phyloP scores from a whole-genome alignment of 805 yeast species.

The Starmerella stigmatis region DNA sequence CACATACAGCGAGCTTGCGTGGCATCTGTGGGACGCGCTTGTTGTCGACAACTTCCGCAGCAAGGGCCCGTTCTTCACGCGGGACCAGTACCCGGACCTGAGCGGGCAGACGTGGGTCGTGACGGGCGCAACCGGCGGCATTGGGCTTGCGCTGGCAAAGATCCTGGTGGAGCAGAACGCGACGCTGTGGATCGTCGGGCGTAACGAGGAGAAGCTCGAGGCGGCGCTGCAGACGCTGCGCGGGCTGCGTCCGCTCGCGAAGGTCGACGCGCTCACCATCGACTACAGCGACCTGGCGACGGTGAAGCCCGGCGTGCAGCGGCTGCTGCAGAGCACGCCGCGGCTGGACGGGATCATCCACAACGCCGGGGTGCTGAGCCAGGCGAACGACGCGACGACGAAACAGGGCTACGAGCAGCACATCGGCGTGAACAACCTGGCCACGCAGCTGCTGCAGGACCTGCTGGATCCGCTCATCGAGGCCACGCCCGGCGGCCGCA shows the following conservation, averaged over 20 bases:
- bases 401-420: constrained; percentile 40
- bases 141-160: constrained; percentile 19
- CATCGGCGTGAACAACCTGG: constrained; percentile 40
- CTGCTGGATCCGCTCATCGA: constrained; percentile 31
- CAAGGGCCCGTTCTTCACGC: constrained; percentile 11
- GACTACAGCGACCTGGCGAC: constrained; percentile 25
- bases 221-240: constrained; percentile 28
- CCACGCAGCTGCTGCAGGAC: constrained; percentile 38
- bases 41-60: not conserved
- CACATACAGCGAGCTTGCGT: too few relatives aligned
- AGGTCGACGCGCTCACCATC: constrained; percentile 18
- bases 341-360: constrained; percentile 24
- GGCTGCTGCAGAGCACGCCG: constrained; percentile 10
- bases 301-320: constrained; percentile 21
- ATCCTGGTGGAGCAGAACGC: constrained; percentile 24
- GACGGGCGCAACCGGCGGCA: constrained; percentile 25
- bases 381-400: constrained; percentile 33
- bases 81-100: constrained; percentile 28
- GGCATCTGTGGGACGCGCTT: not conserved
- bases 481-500: constrained; percentile 33
- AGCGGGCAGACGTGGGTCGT: constrained; percentile 29
- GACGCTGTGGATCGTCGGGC: constrained; percentile 33
- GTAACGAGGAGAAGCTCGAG: constrained; percentile 31
- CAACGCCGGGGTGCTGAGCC: constrained; percentile 24
- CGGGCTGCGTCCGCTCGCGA: constrained; percentile 23